A percentile compares a stretch with the other conserved stretches of the same genome.
phyloP scores from a whole-genome alignment of 257 asterid species.

The Ilex aquifolium region DNA sequence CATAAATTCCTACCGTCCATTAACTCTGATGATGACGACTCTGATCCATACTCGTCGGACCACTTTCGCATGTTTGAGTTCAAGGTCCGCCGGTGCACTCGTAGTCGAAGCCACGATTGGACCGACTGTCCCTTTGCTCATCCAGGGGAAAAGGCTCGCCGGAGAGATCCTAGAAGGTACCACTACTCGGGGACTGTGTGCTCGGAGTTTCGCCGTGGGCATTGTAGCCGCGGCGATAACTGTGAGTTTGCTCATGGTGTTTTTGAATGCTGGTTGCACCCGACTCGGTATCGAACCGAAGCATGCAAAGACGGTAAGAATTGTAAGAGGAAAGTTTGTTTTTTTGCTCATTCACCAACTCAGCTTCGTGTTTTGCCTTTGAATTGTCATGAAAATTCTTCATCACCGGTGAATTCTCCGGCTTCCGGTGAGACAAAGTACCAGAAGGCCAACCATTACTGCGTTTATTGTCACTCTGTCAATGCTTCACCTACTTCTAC shows the following conservation, averaged over 20 bases:
- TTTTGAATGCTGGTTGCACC: conserved; percentile 8
- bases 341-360: neutral
- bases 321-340: conserved; percentile 8
- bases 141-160: conserved; percentile 7
- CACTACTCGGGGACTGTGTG: conserved; percentile 7
- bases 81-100: conserved; percentile 6
- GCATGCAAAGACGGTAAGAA: conserved; percentile 12
- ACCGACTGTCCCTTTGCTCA: conserved; percentile 2
- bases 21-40: conserved; percentile 1
- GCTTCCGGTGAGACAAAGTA: neutral
- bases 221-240: conserved; percentile 4
- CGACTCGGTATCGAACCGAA: conserved; percentile 6
- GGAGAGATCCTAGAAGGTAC: conserved; percentile 6
- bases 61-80: conserved; percentile 6
- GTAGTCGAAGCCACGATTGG: conserved; percentile 11
- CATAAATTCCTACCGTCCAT: neutral
- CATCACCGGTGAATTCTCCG: conserved; percentile 5
- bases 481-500: conserved; percentile 8
- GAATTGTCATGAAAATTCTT: neutral
- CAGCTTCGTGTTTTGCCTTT: conserved; percentile 7
- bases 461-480: conserved; percentile 6
- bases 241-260: conserved; percentile 9
- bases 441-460: neutral
- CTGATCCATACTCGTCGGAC: conserved; percentile 7
- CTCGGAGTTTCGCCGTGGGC: conserved; percentile 3